Base-by-base conservation (phyloP, 441 rosid genomes). In the Breynia disticha region DNA sequence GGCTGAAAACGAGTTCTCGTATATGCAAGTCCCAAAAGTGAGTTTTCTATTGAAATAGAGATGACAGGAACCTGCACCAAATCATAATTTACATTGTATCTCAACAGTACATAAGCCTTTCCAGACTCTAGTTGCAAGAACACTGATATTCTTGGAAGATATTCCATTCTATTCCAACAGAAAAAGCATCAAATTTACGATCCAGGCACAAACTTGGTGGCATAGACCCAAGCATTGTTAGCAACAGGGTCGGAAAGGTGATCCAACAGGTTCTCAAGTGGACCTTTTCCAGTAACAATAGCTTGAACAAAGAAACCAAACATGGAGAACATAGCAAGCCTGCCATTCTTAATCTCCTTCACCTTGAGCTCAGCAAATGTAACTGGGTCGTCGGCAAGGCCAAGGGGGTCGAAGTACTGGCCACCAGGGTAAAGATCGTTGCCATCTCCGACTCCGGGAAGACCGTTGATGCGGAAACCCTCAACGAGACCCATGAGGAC, bases 301-400 rank as follows among this genome's bases (percentile, higher is more conserved):
- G 96, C 96, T 70, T 91, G 94, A 47, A 91, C 96, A 53, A 86
- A 91, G 91, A 83, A 91, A 42, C 95, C 95, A 50, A 87, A 91
- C 98, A 87, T 91, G 50, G 96, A 79, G 81, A 91, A 83, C 98
- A 88, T 88, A 63, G 96, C 98, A 38, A 87, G 70, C 60, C 98
- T 70, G 14, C 95, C 95, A 48, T 86, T 87, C 81, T 88, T 87
- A 70, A 91, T 86, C 72, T 91, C 98, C 72, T 87, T 91, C 46
- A 86, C 98, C 75, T 91, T 91, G 58, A 91, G 89, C 80, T 91
- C 97, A 22, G 97, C 94, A 14, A 86, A 86, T 0, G 95, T 76
- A 17, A 67, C 78, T 0, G 98, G 95, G 50, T 91, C 95, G 46
- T 91, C 90, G 0, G 94, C 95, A 0, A 88, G 87, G 62, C 98